phyloP scores from a whole-genome alignment of 257 asterid genomes.

The Lycium ferocissimum region DNA sequence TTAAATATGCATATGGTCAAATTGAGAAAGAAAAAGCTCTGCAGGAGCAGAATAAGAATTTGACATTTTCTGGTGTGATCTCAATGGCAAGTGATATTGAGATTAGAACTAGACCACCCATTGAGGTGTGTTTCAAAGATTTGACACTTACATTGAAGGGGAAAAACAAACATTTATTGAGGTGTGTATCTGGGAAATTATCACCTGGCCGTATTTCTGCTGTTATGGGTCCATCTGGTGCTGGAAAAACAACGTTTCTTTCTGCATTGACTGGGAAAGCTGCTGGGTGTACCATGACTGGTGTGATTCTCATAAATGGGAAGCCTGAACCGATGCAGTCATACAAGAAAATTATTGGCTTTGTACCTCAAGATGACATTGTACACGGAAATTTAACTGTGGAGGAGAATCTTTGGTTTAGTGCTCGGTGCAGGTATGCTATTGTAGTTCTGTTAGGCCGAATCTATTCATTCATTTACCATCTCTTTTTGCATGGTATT shows the following conservation, averaged over 20 bases:
- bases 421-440: constrained; percentile 96
- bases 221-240: constrained; percentile 99
- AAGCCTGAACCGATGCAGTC: constrained; percentile 78
- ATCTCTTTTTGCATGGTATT: background rate
- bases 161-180: constrained; percentile 78
- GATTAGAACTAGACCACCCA: constrained; percentile 66
- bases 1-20: constrained; percentile 93
- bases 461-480: background rate
- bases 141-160: constrained; percentile 88
- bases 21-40: constrained; percentile 92
- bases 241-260: constrained; percentile 96
- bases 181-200: constrained; percentile 87
- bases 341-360: constrained; percentile 83
- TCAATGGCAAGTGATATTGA: constrained; percentile 79
- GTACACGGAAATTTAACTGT: constrained; percentile 98
- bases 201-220: constrained; percentile 96
- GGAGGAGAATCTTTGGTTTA: constrained; percentile 99
- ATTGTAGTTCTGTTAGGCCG: constrained; percentile 1
- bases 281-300: constrained; percentile 83
- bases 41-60: constrained; percentile 78
- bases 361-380: constrained; percentile 97
- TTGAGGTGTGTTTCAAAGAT: constrained; percentile 86
- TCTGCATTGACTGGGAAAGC: constrained; percentile 96
- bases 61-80: constrained; percentile 93
- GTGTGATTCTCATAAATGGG: constrained; percentile 84